phyloP scores from a whole-genome alignment of 2,329 filamentous ascomycete species.

The Macrophomina tecta region DNA sequence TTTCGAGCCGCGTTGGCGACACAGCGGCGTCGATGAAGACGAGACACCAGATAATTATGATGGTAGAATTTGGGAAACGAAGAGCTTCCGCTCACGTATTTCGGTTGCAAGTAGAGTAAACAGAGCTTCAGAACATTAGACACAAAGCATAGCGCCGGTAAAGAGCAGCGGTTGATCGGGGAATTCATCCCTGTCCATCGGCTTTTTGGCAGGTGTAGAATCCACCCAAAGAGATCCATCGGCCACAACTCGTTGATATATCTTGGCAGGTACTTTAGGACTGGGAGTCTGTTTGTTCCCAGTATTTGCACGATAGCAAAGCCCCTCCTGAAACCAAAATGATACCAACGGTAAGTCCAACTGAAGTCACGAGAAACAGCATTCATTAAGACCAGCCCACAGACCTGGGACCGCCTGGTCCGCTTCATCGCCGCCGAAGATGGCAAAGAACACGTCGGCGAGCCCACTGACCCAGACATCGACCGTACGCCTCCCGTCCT shows the following conservation, averaged over 20 bases:
- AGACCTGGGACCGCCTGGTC: constrained; percentile 31
- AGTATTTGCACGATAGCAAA: neutral
- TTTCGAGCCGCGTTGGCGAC: too few relatives aligned
- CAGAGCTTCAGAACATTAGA: too few relatives aligned
- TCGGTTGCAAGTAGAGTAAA: too few relatives aligned
- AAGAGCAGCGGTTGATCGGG: neutral
- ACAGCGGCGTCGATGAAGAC: too few relatives aligned
- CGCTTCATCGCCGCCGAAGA: constrained; percentile 34
- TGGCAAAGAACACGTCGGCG: constrained; percentile 30
- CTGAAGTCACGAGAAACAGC: neutral
- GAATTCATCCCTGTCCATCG: neutral
- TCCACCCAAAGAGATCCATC: neutral
- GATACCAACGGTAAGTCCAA: neutral
- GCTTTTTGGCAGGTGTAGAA: neutral
- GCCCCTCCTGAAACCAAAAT: neutral
- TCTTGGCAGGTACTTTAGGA: neutral
- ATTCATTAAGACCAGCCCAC: neutral
- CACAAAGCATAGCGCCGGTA: neutral
- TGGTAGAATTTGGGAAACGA: too few relatives aligned
- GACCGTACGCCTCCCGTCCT: constrained; percentile 27
- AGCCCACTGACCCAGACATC: constrained; percentile 29
- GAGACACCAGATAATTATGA: too few relatives aligned
- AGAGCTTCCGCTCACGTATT: too few relatives aligned
- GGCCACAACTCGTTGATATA: neutral
- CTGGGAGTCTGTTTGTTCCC: too few relatives aligned